Evolutionary conservation across 495 filamentous ascomycete species (phyloP), one percentile per base, ranked within the genome.

Genomic region (Aspergillus leporis): DNA sequence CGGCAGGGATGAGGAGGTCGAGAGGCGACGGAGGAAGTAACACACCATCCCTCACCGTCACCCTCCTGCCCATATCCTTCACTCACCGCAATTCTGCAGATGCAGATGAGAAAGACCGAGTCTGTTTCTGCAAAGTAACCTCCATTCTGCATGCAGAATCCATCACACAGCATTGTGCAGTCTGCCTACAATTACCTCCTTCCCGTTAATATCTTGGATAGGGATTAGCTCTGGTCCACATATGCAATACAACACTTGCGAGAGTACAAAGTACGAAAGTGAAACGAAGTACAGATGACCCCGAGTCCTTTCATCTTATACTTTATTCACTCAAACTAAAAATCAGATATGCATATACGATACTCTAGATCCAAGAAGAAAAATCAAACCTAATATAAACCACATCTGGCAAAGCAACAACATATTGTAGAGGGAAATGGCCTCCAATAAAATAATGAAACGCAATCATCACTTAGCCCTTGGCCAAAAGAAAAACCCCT

Each of bases 41-140:
- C 38, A 41, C 38, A 41, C 38, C 14, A n/a, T 46, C 40, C 19
- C 31, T 23, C 19, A 8, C 14, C 22, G 0, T 25, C 31, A 30
- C 16, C 40, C 18, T 46, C 40, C 23, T 43, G 34, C 8, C 34
- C 18, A 41, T 48, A 49, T 36, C 31, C 22, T 23, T 41, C 38
- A 47, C 41, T 54, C 53, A 55, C 53, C 53, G 53, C 53, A 55
- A 55, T 41, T 41, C 38, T 41, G 38, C 38, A 41, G 38, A 41
- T 41, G 38, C 13, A 16, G 38, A 28, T 6, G 25, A 28, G 25
- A n/a, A n/a, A 41, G 38, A 41, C 38, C 38, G 38, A 41, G 38
- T 41, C 38, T n/a, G 10, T n/a, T 16, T 41, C 38, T 41, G 38
- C 38, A 41, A 14, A 41, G 38, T 41, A 41, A 41, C 16, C 38